phyloP scores from a whole-genome alignment of 306 rosid genomes.

The Sindora glabra region DNA sequence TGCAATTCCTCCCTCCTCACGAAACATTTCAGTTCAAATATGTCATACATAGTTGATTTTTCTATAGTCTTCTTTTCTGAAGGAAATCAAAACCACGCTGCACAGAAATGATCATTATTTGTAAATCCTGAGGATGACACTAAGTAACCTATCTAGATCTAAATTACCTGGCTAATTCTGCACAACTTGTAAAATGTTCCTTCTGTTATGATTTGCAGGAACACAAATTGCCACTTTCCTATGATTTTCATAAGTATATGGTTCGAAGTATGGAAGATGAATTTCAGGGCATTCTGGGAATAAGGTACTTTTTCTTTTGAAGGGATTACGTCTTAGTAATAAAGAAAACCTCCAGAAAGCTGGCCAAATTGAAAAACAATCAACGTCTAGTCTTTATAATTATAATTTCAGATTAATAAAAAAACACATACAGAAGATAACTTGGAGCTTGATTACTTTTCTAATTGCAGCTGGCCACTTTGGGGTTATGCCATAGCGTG shows the following conservation, averaged over 20 bases:
- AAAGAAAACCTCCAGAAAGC: neutral
- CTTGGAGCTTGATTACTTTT: slow-evolving; percentile 9
- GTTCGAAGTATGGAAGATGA: slow-evolving; percentile 99
- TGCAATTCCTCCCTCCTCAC: neutral
- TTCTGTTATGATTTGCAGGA: slow-evolving; percentile 42
- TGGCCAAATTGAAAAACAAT: neutral
- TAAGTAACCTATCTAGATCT: no score
- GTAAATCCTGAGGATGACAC: neutral
- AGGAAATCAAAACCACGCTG: neutral
- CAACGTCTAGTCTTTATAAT: neutral
- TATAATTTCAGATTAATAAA: neutral
- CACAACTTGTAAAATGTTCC: slow-evolving; percentile 5
- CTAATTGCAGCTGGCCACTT: slow-evolving; percentile 73
- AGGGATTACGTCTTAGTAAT: no score
- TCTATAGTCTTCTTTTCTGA: neutral
- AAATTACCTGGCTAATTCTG: neutral
- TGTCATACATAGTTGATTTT: neutral
- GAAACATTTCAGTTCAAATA: neutral
- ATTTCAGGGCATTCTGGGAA: slow-evolving; percentile 89
- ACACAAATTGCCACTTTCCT: slow-evolving; percentile 74
- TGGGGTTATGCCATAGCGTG: slow-evolving; percentile 88
- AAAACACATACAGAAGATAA: neutral
- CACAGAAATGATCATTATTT: neutral
- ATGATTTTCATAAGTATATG: slow-evolving; percentile 78
- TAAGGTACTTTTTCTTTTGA: slow-evolving; percentile 49